Percentiles rank a stretch among this genome's conserved stretches.
Evolutionary conservation across 2,329 filamentous ascomycete genomes (phyloP).

Genomic region (Claviceps capensis): DNA sequence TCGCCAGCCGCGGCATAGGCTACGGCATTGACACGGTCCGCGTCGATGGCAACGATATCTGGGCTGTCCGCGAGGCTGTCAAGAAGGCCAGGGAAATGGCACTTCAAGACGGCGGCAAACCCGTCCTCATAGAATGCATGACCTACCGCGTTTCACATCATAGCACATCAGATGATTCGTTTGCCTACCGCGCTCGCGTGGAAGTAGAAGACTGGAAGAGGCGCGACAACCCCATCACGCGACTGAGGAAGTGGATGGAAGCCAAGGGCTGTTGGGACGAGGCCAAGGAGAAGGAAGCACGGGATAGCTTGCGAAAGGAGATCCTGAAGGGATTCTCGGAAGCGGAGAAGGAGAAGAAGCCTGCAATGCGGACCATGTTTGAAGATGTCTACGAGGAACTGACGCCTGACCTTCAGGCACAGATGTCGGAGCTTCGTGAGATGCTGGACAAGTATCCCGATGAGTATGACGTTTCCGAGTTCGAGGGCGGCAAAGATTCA

Average conservation of each 20-base stretch:
- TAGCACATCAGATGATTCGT: slow-evolving; percentile 92
- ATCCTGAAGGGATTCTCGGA: slow-evolving; percentile 73
- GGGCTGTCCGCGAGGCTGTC: slow-evolving; percentile 72
- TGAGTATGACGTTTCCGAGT: slow-evolving; percentile 75
- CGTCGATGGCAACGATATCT: slow-evolving; percentile 89
- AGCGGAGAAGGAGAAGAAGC: slow-evolving; percentile 72
- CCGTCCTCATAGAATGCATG: slow-evolving; percentile 88
- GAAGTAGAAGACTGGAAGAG: slow-evolving; percentile 96
- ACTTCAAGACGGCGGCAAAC: slow-evolving; percentile 64
- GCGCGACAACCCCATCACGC: slow-evolving; percentile 75
- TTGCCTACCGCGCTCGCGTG: slow-evolving; percentile 83
- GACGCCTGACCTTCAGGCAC: slow-evolving; percentile 62
- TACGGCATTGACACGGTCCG: slow-evolving; percentile 92
- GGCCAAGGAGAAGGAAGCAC: slow-evolving; percentile 58
- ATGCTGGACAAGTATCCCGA: slow-evolving; percentile 75
- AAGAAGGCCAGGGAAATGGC: slow-evolving; percentile 65
- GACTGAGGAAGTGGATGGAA: slow-evolving; percentile 85
- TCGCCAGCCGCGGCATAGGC: slow-evolving; percentile 71
- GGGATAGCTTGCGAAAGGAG: slow-evolving; percentile 54
- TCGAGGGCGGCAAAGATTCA: slow-evolving; percentile 58
- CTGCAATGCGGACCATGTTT: slow-evolving; percentile 59
- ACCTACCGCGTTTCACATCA: slow-evolving; percentile 97
- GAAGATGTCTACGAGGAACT: slow-evolving; percentile 81
- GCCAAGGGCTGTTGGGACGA: slow-evolving; percentile 74
- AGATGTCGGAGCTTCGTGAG: slow-evolving; percentile 59